phyloP scores from a whole-genome alignment of 2,329 filamentous ascomycete genomes.

The Fusarium phyllophilum region DNA sequence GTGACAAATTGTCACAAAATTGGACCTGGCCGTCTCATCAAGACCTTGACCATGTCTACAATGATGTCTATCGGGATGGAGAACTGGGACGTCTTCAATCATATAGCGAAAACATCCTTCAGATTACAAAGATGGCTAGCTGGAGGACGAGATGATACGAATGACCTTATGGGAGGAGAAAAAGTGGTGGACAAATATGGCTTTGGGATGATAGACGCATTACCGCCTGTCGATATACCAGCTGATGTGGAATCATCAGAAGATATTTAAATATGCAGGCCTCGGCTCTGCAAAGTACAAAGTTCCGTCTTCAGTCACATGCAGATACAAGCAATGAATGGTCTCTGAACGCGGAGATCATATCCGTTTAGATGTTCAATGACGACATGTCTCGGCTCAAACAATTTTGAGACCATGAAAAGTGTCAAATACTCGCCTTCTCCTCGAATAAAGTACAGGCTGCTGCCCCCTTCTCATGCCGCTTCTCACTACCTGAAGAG shows the following conservation, averaged over 20 bases:
- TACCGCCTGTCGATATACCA: conserved; percentile 35
- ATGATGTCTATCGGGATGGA: conserved; percentile 59
- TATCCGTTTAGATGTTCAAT: conserved; percentile 14
- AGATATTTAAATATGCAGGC: background rate
- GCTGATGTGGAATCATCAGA: conserved; percentile 15
- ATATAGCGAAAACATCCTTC: conserved; percentile 51
- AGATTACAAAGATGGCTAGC: conserved; percentile 57
- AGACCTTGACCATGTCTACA: conserved; percentile 56
- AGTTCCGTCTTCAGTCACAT: background rate
- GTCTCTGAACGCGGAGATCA: background rate
- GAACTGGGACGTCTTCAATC: conserved; percentile 58
- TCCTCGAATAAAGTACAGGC: background rate
- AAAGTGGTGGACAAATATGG: conserved; percentile 42
- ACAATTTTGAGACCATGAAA: conserved; percentile 18
- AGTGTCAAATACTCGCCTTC: conserved; percentile 21
- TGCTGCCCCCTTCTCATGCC: background rate
- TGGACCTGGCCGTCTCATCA: conserved; percentile 57
- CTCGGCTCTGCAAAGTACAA: background rate
- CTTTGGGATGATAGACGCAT: conserved; percentile 33
- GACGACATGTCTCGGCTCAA: conserved; percentile 39
- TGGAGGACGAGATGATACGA: conserved; percentile 33
- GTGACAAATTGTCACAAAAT: conserved; percentile 52
- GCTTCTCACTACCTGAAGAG: background rate
- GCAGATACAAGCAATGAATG: background rate
- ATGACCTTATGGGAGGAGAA: conserved; percentile 41